These are phyloP conservation scores for Ceratobasidium sp. DNA, from an alignment of 1,284 basidiomycete species.

Conservation along the genomic window DNA sequence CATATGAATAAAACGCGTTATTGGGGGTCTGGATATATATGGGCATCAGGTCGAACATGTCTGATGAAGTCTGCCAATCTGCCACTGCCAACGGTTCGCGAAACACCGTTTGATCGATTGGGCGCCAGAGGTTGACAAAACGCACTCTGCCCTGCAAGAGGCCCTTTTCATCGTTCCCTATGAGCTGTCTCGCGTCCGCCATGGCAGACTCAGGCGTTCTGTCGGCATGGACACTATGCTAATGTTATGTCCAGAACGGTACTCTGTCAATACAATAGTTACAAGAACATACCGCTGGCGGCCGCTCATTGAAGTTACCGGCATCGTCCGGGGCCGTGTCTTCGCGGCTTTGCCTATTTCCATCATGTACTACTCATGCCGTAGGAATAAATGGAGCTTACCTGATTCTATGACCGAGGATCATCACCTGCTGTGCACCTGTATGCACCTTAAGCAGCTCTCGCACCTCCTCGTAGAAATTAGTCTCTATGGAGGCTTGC, in stretches of 20 bases:
- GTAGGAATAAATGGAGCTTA: no score
- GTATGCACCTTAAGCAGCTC: constrained; percentile 57
- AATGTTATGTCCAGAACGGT: constrained; percentile 46
- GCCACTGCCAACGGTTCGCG: constrained; percentile 63
- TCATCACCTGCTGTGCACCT: constrained; percentile 58
- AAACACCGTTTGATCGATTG: constrained; percentile 59
- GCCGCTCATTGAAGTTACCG: neutral
- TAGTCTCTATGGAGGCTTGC: neutral
- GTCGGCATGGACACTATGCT: constrained; percentile 64
- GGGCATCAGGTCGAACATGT: neutral
- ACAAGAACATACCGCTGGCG: neutral
- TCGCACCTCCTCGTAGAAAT: constrained; percentile 7
- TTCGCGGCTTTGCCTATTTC: neutral
- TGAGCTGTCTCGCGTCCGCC: constrained; percentile 64
- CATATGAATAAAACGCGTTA: neutral
- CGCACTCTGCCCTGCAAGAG: constrained; percentile 64
- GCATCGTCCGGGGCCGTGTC: no score
- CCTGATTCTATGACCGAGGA: constrained; percentile 62
- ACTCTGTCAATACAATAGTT: neutral
- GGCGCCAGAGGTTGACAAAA: constrained; percentile 68
- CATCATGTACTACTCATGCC: no score
- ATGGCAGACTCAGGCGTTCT: constrained; percentile 64
- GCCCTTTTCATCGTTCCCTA: constrained; percentile 60
- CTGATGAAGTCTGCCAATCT: constrained; percentile 56
- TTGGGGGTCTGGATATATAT: neutral